Base-by-base conservation (phyloP, 768 basidiomycete genomes). In the Mycena galericulata region DNA sequence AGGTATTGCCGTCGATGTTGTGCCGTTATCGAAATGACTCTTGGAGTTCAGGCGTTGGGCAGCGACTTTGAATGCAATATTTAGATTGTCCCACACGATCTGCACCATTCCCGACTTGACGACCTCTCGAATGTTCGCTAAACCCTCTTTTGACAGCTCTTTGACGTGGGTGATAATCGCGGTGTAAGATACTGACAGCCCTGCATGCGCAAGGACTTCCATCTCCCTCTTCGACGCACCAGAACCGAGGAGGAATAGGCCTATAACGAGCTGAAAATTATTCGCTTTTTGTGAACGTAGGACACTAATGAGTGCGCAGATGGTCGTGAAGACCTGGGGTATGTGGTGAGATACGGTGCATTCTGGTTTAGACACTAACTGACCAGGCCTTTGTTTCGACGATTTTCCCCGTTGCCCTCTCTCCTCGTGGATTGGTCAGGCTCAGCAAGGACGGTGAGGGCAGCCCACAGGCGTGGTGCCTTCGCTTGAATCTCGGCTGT, bases 21-120 rank as follows among this genome's bases (percentile, higher is more conserved):
- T 79, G 10, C 78, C 77, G 14, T 36, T 36, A 36, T 36, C 34
- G 14, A 36, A 36, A 36, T 36, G 34, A 36, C 34, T 36, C 14
- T 36, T 36, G 34, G 34, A 6, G 14, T 36, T 36, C 8, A 36
- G 34, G 14, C 34, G 34, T 14, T 36, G 34, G 8, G 34, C 34
- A 14, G 34, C 34, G 57, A 76, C 77, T 46, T 77, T 69, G 57
- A 56, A 56, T 15, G 55, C 40, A 17, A 56, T 36, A 29, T 56
- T 56, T 15, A 56, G 40, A 54, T 78, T 79, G 50, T 79, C 78
- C 77, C 76, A 79, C 12, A 75, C 64, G n/a, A 77, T 22, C 14
- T 27, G 24, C 18, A 45, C 10, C 58, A 74, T 56, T 3, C 45
- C 40, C 30, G 72, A 69, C 20, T 70, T 18, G 0, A 70, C 66